Evolutionary conservation across 768 basidiomycete species (phyloP).

Genomic region (Piloderma croceum): DNA sequence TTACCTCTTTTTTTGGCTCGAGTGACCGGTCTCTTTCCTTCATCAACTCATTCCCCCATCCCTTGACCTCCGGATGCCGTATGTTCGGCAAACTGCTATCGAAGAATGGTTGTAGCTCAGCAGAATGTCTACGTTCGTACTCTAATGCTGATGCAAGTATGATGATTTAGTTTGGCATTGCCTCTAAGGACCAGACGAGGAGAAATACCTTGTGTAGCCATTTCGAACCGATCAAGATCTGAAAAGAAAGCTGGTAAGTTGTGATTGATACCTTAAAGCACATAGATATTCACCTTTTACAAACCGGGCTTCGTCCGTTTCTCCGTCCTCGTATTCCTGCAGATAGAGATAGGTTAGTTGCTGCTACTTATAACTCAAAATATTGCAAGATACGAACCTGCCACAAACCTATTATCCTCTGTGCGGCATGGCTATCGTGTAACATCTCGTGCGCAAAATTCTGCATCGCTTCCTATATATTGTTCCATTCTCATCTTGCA

Average conservation of each 20-base stretch:
- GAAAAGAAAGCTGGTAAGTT: background rate
- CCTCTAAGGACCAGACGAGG: background rate
- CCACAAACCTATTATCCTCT: conserved; percentile 68
- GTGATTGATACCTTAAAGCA: too few species aligned
- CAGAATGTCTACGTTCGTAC: conserved; percentile 55
- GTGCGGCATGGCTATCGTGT: conserved; percentile 63
- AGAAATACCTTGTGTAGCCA: conserved; percentile 71
- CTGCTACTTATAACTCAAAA: too few species aligned
- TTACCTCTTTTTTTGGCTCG: too few species aligned
- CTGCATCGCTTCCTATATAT: conserved; percentile 74
- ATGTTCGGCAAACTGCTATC: conserved; percentile 73
- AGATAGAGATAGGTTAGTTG: too few species aligned
- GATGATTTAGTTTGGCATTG: background rate
- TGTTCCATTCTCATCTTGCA: too few species aligned
- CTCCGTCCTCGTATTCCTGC: conserved; percentile 80
- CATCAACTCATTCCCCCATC: conserved; percentile 59
- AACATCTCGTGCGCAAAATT: conserved; percentile 88
- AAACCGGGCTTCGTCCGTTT: conserved; percentile 71
- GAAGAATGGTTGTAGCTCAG: conserved; percentile 66
- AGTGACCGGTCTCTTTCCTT: conserved; percentile 41
- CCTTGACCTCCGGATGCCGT: conserved; percentile 63
- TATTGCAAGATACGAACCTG: too few species aligned
- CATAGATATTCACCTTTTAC: conserved; percentile 61
- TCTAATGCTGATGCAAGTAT: conserved; percentile 47
- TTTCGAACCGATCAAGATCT: conserved; percentile 86